Percentiles rank a stretch among this genome's conserved stretches.
These are phyloP conservation scores for Mrakia gelida DNA, from an alignment of 768 basidiomycete genomes.

Conservation along the genomic window DNA sequence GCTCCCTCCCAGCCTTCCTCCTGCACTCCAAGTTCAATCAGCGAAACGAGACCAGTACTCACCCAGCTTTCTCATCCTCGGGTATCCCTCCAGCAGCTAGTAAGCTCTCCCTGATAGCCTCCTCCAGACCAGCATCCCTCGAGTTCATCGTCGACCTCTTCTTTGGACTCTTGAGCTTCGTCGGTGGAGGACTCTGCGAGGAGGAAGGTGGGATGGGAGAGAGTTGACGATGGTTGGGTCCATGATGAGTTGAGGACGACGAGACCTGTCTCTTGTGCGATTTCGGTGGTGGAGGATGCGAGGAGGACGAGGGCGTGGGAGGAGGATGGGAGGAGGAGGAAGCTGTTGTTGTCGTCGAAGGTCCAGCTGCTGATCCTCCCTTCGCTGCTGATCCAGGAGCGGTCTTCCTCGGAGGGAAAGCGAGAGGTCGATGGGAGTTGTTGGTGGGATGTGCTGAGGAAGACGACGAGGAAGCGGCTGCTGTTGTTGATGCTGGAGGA, in stretches of 20 bases:
- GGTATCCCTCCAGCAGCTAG: constrained; percentile 16
- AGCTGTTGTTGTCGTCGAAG: background rate
- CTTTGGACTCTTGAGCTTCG: constrained; percentile 48
- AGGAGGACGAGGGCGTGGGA: background rate
- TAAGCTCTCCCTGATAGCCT: constrained; percentile 51
- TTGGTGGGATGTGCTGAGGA: background rate
- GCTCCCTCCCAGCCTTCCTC: background rate
- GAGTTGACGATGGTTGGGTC: constrained; percentile 27
- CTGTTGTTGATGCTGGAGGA: background rate
- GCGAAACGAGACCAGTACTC: background rate
- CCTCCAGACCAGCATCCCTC: constrained; percentile 82
- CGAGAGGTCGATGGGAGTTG: background rate
- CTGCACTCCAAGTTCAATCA: background rate
- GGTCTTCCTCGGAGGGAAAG: constrained; percentile 1
- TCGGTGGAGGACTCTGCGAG: constrained; percentile 28
- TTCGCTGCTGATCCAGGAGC: background rate
- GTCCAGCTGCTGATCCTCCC: background rate
- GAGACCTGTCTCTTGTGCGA: constrained; percentile 21
- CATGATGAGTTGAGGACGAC: background rate
- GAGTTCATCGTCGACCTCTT: constrained; percentile 97
- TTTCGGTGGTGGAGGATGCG: background rate
- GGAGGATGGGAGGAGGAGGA: background rate
- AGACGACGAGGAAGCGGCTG: background rate
- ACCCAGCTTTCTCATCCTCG: constrained; percentile 14
- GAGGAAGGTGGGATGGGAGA: constrained; percentile 33